These are phyloP conservation scores for Fraxinus sp. DNA, from an alignment of 305 asterid genomes.

Conservation along the genomic window DNA sequence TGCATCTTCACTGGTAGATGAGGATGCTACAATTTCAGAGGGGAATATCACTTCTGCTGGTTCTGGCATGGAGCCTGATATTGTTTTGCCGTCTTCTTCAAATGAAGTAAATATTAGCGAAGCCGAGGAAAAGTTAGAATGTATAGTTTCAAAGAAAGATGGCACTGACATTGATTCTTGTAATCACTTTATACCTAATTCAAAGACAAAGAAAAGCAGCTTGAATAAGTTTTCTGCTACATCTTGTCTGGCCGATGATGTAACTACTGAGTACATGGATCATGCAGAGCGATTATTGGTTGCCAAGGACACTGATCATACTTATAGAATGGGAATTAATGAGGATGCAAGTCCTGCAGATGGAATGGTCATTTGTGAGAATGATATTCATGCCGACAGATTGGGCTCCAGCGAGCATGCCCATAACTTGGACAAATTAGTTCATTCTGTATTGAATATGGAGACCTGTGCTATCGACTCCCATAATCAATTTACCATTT, in stretches of 20 bases:
- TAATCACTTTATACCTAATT: conserved; percentile 22
- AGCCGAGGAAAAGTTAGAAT: conserved; percentile 23
- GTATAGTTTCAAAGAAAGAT: conserved; percentile 29
- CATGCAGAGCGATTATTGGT: conserved; percentile 21
- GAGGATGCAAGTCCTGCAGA: conserved; percentile 21
- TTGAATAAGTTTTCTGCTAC: conserved; percentile 31
- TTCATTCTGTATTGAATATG: conserved; percentile 22
- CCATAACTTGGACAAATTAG: conserved; percentile 23
- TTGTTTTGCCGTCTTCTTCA: conserved; percentile 23
- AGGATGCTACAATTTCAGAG: conserved; percentile 23
- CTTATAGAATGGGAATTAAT: conserved; percentile 24
- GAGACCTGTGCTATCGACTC: conserved; percentile 28
- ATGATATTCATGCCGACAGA: conserved; percentile 23
- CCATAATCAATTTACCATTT: conserved; percentile 22
- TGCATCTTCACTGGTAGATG: conserved; percentile 21
- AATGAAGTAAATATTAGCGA: conserved; percentile 16
- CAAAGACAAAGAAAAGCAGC: conserved; percentile 31
- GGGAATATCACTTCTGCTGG: conserved; percentile 16
- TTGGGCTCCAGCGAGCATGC: conserved; percentile 22
- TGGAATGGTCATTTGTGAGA: conserved; percentile 24
- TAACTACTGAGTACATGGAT: conserved; percentile 15
- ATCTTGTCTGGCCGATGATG: conserved; percentile 13
- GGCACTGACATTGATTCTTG: conserved; percentile 19
- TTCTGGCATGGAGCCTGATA: conserved; percentile 14
- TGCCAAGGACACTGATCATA: conserved; percentile 15